Percentiles rank a stretch among this genome's conserved stretches.
Evolutionary conservation across 352 stramenopile genomes (phyloP).

Genomic region (Thalassiosira hispida): DNA sequence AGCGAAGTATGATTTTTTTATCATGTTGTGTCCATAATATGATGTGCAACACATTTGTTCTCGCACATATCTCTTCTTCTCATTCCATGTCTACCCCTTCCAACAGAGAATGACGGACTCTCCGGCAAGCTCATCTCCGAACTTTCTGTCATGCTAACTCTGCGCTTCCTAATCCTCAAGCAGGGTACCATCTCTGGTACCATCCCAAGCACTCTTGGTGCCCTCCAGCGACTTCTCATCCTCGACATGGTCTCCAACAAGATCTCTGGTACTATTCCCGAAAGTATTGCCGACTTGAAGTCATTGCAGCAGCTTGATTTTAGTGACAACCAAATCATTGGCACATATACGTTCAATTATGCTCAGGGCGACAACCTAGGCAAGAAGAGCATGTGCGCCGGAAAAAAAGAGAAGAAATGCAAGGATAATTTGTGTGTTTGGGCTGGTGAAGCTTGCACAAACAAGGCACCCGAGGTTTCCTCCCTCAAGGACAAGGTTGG

Average conservation of each 20-base stretch:
- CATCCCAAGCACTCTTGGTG: conserved; percentile 37
- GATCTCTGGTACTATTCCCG: conserved; percentile 29
- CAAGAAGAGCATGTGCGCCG: no score
- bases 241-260: conserved; percentile 51
- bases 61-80: background rate
- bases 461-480: no score
- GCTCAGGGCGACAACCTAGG: no score
- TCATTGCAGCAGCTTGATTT: conserved; percentile 70
- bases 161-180: conserved; percentile 49
- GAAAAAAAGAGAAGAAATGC: no score
- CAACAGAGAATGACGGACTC: conserved; percentile 66
- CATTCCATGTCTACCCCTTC: background rate
- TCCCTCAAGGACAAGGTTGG: no score
- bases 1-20: background rate
- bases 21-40: background rate
- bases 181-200: conserved; percentile 38
- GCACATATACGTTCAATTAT: no score
- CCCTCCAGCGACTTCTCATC: conserved; percentile 46
- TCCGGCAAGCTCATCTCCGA: conserved; percentile 60
- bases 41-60: background rate
- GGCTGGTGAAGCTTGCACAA: no score
- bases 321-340: conserved; percentile 57
- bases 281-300: conserved; percentile 43
- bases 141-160: conserved; percentile 15
- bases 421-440: no score